phyloP scores from a whole-genome alignment of 176 grass and related monocot genomes.

The Puya raimondii region DNA sequence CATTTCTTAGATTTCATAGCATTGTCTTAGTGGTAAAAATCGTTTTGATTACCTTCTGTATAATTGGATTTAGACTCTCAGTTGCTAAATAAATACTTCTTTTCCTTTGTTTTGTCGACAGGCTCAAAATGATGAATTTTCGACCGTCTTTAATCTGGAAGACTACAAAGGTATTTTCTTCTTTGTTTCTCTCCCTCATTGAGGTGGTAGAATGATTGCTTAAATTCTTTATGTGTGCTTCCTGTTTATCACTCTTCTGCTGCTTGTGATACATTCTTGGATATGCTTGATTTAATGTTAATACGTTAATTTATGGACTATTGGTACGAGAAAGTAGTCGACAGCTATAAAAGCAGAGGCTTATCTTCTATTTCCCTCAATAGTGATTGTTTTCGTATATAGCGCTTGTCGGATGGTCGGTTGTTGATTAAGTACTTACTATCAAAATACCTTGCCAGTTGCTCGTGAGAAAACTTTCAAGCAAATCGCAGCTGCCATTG shows the following conservation, averaged over 20 bases:
- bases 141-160: constrained; percentile 81
- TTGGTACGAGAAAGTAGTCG: too few species aligned
- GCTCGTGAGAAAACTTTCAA: constrained; percentile 85
- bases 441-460: constrained; percentile 34
- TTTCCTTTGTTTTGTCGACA: constrained; percentile 26
- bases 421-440: not conserved
- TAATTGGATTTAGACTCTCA: not conserved
- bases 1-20: not conserved
- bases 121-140: constrained; percentile 89
- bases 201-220: not conserved
- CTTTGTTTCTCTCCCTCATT: constrained; percentile 1
- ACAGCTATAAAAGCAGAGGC: too few species aligned
- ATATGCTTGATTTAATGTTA: too few species aligned
- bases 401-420: too few species aligned
- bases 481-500: constrained; percentile 83
- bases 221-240: constrained; percentile 9
- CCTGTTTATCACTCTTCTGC: constrained; percentile 17
- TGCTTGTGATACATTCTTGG: too few species aligned
- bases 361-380: too few species aligned
- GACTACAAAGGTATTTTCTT: constrained; percentile 73
- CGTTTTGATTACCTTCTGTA: not conserved
- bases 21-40: not conserved
- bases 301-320: too few species aligned
- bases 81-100: not conserved
- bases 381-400: too few species aligned